phyloP scores from a whole-genome alignment of 345 rosid species.

The Ceriops tagal region DNA sequence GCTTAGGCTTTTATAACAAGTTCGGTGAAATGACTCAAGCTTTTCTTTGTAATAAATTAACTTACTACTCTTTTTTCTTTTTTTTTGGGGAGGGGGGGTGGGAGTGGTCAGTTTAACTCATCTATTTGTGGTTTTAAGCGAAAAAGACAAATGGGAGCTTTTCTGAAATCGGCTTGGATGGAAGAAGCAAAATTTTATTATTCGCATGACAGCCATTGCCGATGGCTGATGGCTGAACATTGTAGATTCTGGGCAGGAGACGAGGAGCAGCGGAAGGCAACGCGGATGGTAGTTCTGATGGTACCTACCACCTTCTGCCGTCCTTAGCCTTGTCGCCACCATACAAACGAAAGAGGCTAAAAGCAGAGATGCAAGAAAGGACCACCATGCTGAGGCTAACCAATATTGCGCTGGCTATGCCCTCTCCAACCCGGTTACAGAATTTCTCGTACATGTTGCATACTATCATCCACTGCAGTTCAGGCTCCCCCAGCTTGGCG shows the following conservation, averaged over 20 bases:
- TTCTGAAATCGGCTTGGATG: too few relatives aligned
- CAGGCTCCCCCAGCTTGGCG: conserved; percentile 65
- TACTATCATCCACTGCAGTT: conserved; percentile 83
- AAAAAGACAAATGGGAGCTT: too few relatives aligned
- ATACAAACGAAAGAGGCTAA: conserved; percentile 77
- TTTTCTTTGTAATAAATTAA: too few relatives aligned
- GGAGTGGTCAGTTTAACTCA: too few relatives aligned
- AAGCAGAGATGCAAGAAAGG: conserved; percentile 67
- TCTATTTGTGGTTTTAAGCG: too few relatives aligned
- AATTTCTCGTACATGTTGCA: conserved; percentile 77
- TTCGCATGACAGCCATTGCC: too few relatives aligned
- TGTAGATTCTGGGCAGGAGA: too few relatives aligned
- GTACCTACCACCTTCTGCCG: conserved; percentile 31
- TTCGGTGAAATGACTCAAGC: too few relatives aligned
- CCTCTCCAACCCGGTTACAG: conserved; percentile 69
- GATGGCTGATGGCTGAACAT: too few relatives aligned
- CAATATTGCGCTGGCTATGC: conserved; percentile 48
- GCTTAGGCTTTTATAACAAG: too few relatives aligned
- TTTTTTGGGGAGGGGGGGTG: fast-evolving
- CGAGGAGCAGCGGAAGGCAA: background rate
- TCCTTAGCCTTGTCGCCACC: conserved; percentile 38
- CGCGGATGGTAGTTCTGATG: background rate
- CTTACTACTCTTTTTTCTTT: too few relatives aligned
- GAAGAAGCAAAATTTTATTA: too few relatives aligned
- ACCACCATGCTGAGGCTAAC: conserved; percentile 52